phyloP scores from a whole-genome alignment of 78 protist genomes.

The Fonticula alba region DNA sequence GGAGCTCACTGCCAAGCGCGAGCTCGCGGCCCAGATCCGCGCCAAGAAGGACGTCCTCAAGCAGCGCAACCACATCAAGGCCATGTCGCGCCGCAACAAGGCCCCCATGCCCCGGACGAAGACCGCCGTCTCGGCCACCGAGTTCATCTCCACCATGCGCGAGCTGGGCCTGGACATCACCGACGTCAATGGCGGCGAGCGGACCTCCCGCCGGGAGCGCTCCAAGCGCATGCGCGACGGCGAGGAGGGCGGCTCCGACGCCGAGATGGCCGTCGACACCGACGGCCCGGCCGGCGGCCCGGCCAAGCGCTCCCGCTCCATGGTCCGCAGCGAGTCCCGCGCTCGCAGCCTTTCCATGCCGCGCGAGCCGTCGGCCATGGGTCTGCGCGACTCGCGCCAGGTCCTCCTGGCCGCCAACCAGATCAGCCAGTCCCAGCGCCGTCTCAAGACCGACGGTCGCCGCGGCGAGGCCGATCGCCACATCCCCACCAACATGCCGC shows the following conservation, averaged over 20 bases:
- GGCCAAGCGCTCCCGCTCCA: neutral
- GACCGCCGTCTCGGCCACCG: too few relatives aligned
- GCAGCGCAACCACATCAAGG: neutral
- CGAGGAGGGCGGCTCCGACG: neutral
- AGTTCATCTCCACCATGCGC: too few relatives aligned
- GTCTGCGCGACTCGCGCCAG: constrained; percentile 13
- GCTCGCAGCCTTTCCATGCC: neutral
- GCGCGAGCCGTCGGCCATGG: neutral
- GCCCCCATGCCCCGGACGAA: neutral
- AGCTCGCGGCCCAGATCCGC: neutral
- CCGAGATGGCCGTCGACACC: neutral
- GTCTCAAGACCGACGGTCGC: constrained; percentile 2
- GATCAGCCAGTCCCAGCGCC: neutral
- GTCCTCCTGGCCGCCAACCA: neutral
- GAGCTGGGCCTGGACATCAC: too few relatives aligned
- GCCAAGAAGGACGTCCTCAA: neutral
- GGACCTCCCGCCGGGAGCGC: too few relatives aligned
- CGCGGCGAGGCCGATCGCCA: constrained; percentile 75
- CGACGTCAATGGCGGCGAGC: too few relatives aligned
- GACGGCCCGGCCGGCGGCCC: neutral
- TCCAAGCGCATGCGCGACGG: neutral
- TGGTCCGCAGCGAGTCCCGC: neutral
- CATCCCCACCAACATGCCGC: constrained; percentile 56
- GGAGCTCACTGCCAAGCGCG: neutral
- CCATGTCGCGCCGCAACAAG: too few relatives aligned